Percentiles rank a stretch among this genome's conserved stretches.
phyloP scores from a whole-genome alignment of 768 basidiomycete species.

The Termitomyces sp. region DNA sequence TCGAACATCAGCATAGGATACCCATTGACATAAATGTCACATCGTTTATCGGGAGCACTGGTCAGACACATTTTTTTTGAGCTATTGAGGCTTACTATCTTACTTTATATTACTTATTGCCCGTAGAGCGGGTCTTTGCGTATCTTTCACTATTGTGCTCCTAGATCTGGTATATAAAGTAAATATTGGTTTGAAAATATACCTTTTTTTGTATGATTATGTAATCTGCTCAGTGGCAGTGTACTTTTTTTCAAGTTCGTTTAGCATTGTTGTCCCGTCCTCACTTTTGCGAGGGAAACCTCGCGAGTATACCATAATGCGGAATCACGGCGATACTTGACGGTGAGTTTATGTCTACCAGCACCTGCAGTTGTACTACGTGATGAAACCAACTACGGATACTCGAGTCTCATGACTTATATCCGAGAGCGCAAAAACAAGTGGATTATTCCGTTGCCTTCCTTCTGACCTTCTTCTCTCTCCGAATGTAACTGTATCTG shows the following conservation, averaged over 20 bases:
- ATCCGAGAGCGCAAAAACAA: constrained; percentile 31
- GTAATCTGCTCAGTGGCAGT: constrained; percentile 1
- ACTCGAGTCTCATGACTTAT: constrained; percentile 21
- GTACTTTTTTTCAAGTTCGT: neutral
- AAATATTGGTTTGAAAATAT: no score
- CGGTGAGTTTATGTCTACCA: neutral
- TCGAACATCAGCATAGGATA: constrained; percentile 15
- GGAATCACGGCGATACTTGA: neutral
- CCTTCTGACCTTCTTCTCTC: constrained; percentile 34
- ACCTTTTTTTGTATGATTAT: neutral
- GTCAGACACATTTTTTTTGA: constrained; percentile 3
- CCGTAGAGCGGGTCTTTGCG: constrained; percentile 12
- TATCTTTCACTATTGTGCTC: neutral
- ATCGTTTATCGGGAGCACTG: neutral
- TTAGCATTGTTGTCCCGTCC: neutral
- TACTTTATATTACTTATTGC: neutral
- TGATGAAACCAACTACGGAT: constrained; percentile 27
- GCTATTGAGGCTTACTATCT: neutral
- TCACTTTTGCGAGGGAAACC: neutral
- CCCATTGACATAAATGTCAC: constrained; percentile 11
- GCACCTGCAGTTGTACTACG: neutral
- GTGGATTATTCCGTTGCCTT: constrained; percentile 57
- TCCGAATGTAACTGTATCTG: neutral
- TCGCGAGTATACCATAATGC: neutral
- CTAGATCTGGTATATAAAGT: no score